Base-by-base conservation (phyloP, 306 rosid genomes). In the Citrullus colocynthis region DNA sequence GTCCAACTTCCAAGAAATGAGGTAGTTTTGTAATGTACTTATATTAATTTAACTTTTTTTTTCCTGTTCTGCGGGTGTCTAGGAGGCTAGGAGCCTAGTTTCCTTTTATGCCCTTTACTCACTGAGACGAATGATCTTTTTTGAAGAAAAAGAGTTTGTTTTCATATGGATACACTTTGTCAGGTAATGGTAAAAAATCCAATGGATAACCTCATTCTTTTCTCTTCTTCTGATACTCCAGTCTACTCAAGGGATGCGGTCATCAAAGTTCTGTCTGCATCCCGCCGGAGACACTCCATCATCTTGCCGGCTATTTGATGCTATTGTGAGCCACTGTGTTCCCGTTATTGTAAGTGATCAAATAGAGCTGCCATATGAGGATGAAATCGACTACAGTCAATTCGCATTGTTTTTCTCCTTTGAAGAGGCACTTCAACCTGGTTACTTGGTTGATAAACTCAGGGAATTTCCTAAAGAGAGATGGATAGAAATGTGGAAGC, bases 281-380 rank as follows among this genome's bases (percentile, higher is more conserved):
- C 98, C 98, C 15, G 98, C 99, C 0, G 98, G 99, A 82, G 99
- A 96, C 83, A 92, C 99, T 48, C 98, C 99, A 10, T 96, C 99
- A 6, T 96, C 99, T 63, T 96, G 99, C 81, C 98, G 99, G 77
- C 89, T 92, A 57, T 96, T 96, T 81, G 97, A 96, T 87, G 99
- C 98, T 76, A 92, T 96, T 28, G 98, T 88, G 80, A 96, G 97
- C 84, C 98, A 96, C 85, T 92, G 99, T 81, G 84, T 96, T 83
- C 99, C 99, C 13, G 93, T 96, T 83, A 88, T 96, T 37, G 96
- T 96, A 67, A 96, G 99, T 73, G 98, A 96, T 82, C 93, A 90
- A 84, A 92, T 96, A 76, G 99, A 96, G 83, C 99, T 96, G 82
- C 99, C 99, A 24, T 96, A 87, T 77, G 98, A 96, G 88, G 96